Conservation (phyloP, 805 yeast genomes). For the Candida ovalis region DNA sequence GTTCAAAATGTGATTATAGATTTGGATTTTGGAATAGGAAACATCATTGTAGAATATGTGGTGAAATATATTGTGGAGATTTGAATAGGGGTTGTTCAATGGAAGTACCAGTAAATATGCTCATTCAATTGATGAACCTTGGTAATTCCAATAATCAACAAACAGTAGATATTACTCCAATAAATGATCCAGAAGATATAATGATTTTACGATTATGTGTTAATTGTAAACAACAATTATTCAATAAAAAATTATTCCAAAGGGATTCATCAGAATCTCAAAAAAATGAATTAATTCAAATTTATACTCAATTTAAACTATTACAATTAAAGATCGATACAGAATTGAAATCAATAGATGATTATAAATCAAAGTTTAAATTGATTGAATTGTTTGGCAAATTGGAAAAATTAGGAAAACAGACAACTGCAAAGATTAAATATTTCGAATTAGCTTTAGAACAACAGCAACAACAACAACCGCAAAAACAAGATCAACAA, state of each 20-base stretch:
- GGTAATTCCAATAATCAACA: neutral
- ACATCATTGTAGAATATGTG: slow-evolving; percentile 93
- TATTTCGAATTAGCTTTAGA: slow-evolving; percentile 19
- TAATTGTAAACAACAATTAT: slow-evolving; percentile 60
- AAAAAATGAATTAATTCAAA: slow-evolving; percentile 33
- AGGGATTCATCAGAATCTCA: slow-evolving; percentile 34
- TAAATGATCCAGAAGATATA: slow-evolving; percentile 16
- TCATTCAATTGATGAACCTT: slow-evolving; percentile 36
- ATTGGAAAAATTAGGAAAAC: slow-evolving; percentile 48
- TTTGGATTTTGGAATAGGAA: slow-evolving; percentile 62
- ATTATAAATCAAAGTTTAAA: slow-evolving; percentile 39
- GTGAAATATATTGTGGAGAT: slow-evolving; percentile 75
- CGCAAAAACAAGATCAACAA: neutral
- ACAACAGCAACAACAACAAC: slow-evolving; percentile 4
- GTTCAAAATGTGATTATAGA: slow-evolving; percentile 57
- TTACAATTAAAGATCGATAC: slow-evolving; percentile 19
- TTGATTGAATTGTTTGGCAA: slow-evolving; percentile 47
- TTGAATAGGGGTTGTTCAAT: slow-evolving; percentile 62
- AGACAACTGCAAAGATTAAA: slow-evolving; percentile 31
- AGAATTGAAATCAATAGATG: slow-evolving; percentile 29
- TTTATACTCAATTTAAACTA: slow-evolving; percentile 30
- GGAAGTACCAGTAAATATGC: slow-evolving; percentile 51
- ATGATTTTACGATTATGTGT: slow-evolving; percentile 58
- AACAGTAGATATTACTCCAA: neutral
- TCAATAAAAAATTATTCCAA: slow-evolving; percentile 48